Base-by-base conservation (phyloP, 495 filamentous ascomycete genomes). In the Penicillium flavigenum region DNA sequence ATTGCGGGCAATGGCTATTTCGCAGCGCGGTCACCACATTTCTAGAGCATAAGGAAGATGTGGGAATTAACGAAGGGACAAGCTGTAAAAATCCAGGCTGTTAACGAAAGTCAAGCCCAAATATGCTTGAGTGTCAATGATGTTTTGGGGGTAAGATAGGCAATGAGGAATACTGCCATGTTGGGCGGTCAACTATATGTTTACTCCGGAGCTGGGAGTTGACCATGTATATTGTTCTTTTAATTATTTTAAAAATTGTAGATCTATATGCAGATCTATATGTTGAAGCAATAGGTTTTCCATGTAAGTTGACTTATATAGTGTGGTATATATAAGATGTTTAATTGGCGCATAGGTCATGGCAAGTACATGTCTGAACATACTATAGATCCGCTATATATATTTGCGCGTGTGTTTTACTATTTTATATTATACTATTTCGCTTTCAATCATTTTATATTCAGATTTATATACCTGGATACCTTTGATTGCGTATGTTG, bases 1-100 rank as follows among this genome's bases (percentile, higher is more conserved):
- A 96, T 96, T 66, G 73, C 73, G 73, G 74, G 75, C 71, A 67
- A 60, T 55, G 55, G 51, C 56, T 68, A 60, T 54, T 66, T 61
- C 22, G 53, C 34, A 53, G 50, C 46, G 52, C 48, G 56, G 63
- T 79, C 76, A 79, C 67, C 70, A 67, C 76, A 79, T 79, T 45
- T 71, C 72, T 69, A 56, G 42, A 26, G 19, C 42, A 38, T 17
- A 54, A 29, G 26, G 19, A 46, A 38, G 10, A 17, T 16, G 14
- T 43, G 29, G 24, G 22, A 44, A 29, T 34, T 10, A 17, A 42
- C 9, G 10, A 10, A 12, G 9, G 10, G 9, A 12, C 20, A n/a
- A 46, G 6, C 12, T 29, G 12, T 34, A 8, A 14, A 36, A 8
- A 34, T 36, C 29, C 29, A 3, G n/a, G 36, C 31, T 8, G 19